Base-by-base conservation (phyloP, 495 filamentous ascomycete genomes). In the Penicillium canariense region DNA sequence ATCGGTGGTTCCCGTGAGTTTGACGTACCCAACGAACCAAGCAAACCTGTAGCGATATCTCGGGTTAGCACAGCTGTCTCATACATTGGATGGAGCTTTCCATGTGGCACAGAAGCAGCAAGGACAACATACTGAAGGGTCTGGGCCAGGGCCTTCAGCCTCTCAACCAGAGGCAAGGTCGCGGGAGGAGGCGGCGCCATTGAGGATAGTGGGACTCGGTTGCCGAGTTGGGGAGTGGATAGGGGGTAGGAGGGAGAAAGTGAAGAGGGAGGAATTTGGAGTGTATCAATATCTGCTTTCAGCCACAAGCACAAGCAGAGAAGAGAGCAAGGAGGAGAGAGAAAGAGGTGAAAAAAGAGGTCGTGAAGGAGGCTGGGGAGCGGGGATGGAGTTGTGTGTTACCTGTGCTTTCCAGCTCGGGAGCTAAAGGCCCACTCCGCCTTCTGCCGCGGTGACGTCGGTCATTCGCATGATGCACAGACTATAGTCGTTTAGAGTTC, bases 11-110 rank as follows among this genome's bases (percentile, higher is more conserved):
- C 38, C 45, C 40, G 27, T 52, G 50, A 34, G 48, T 20, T 54
- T 60, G 42, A 86, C 89, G 52, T 86, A 93, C 87, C 94, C 94
- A 59, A 84, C 77, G 63, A 98, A 98, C 94, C 94, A 97, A 50
- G 75, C 84, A 66, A 87, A 87, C 58, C 77, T 81, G 51, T 42
- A 44, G 53, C 26, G 18, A 54, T 32, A 11, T 25, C 48, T 42
- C 12, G 30, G 39, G 58, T 74, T 65, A 74, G 81, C 81, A 31
- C 10, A 4, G 25, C 5, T 20, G n/a, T 65, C 80, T 75, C 75
- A 48, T 34, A 62, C 46, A 60, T 11, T 23, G 23, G 58, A 57
- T 52, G 52, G 30, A 55, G 42, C 38, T 45, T 48, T 18, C 6
- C 44, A 47, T 14, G 20, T 68, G 55, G 44, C 26, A 43, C 45